These are phyloP conservation scores for Xylaria sp. DNA, from an alignment of 2,329 filamentous ascomycete genomes.

Conservation along the genomic window DNA sequence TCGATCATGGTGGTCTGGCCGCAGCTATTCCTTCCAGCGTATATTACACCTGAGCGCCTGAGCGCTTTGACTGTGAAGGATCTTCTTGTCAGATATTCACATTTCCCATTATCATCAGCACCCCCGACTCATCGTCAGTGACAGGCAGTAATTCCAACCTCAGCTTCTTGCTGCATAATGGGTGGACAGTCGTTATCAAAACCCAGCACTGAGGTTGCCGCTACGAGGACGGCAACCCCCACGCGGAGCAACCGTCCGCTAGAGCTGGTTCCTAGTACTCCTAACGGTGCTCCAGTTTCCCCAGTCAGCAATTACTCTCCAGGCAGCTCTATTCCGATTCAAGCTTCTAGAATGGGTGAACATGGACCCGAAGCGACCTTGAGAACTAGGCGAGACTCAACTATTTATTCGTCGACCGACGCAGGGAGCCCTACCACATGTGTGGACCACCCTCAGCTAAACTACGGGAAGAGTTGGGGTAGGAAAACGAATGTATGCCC, in stretches of 20 bases:
- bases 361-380: not conserved
- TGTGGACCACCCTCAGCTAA: not conserved
- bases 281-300: not conserved
- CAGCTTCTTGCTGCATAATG: not conserved
- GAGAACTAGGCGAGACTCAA: not conserved
- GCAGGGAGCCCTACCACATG: not conserved
- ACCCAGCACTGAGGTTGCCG: not conserved
- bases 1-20: not conserved
- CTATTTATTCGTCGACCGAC: not conserved
- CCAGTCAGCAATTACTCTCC: not conserved
- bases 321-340: not conserved
- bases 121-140: not conserved
- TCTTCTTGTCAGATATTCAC: not conserved
- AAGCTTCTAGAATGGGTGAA: not conserved
- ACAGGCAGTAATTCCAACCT: not conserved
- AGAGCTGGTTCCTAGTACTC: not conserved
- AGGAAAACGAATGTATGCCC: not conserved
- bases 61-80: no score
- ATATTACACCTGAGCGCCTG: no score
- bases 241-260: not conserved
- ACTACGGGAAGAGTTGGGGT: not conserved
- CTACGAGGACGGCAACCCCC: not conserved
- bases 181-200: conserved; percentile 11
- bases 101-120: not conserved
- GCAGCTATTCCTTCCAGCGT: not conserved